These are phyloP conservation scores for Curvularia eragrostidis DNA, from an alignment of 2,329 filamentous ascomycete genomes.

Conservation along the genomic window DNA sequence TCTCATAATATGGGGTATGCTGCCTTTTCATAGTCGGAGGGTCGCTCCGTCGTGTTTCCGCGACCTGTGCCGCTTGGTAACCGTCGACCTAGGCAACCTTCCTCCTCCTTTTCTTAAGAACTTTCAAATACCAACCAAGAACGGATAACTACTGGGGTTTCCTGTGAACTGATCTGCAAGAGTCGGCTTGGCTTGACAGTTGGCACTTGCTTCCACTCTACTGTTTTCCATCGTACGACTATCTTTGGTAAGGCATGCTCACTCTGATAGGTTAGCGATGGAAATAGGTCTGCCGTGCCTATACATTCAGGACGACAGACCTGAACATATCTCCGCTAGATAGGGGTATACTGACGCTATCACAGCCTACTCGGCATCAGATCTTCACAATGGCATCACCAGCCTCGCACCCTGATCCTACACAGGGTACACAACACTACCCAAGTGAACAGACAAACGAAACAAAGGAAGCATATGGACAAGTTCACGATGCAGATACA, in stretches of 20 bases:
- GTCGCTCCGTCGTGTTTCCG: background rate
- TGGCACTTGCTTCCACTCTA: slow-evolving; percentile 2
- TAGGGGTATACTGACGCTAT: slow-evolving; percentile 9
- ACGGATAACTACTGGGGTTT: background rate
- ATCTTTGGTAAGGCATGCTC: slow-evolving; percentile 15
- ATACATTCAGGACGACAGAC: background rate
- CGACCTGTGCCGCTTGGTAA: background rate
- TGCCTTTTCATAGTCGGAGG: slow-evolving; percentile 7
- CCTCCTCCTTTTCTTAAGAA: background rate
- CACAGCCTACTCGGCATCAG: slow-evolving; percentile 10
- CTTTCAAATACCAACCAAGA: background rate
- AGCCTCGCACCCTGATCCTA: slow-evolving; percentile 23
- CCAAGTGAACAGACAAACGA: slow-evolving; percentile 28
- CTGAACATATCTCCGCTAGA: background rate
- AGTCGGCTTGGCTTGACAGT: background rate
- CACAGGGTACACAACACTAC: slow-evolving; percentile 27
- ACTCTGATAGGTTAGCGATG: background rate
- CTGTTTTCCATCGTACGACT: background rate
- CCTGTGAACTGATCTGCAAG: background rate
- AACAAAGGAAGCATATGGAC: slow-evolving; percentile 31
- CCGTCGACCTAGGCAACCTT: background rate
- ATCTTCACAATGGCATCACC: slow-evolving; percentile 33
- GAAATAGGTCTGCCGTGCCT: background rate
- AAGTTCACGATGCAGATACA: slow-evolving; percentile 37
- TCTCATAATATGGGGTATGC: background rate